Evolutionary conservation across 2,329 filamentous ascomycete genomes (phyloP), one percentile per base, ranked within the genome.

Genomic region (Hypoxylon sp.): DNA sequence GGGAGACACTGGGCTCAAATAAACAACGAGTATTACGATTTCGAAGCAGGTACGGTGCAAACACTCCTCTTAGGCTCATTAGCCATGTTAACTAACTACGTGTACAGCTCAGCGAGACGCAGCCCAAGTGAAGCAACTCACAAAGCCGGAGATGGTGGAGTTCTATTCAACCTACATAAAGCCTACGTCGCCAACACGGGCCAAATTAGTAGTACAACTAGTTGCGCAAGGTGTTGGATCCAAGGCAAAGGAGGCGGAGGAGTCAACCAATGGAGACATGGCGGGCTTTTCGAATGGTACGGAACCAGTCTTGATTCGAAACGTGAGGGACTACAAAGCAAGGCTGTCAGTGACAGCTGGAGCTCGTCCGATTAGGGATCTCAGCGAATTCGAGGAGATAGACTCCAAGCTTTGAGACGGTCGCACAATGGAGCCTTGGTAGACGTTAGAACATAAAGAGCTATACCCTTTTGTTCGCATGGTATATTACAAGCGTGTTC

Each of bases 121-220:
- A 7, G 89, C 88, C 31, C 83, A 90, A 58, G 89, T 98, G 74
- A 90, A 91, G 76, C 81, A 84, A 3, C 82, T 98, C 56, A 94
- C 90, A 55, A 97, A 97, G 81, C 79, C 85, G 0, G 93, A 97
- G 61, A 89, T 99, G 80, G 77, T 94, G 27, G 86, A 90, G 7
- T 98, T 97, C 81, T 98, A 90, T 82, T 83, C 88, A 33, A 85
- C 88, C 27, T 92, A 90, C 81, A 92, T 99, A 73, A 87, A 90
- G 67, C 94, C 95, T 0, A 82, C 85, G 1, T 98, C 95, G 2
- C 81, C 86, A 0, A 84, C 83, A 0, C 89, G 96, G 54, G 90
- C 94, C n/a, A 97, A 98, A 78, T 81, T 97, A 6, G 90, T 93
- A 0, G 89, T 98, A 14, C 92, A 98, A 77, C 84, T 98, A 25